Base-by-base conservation (phyloP, 768 basidiomycete species). In the Lactarius akahatsu region DNA sequence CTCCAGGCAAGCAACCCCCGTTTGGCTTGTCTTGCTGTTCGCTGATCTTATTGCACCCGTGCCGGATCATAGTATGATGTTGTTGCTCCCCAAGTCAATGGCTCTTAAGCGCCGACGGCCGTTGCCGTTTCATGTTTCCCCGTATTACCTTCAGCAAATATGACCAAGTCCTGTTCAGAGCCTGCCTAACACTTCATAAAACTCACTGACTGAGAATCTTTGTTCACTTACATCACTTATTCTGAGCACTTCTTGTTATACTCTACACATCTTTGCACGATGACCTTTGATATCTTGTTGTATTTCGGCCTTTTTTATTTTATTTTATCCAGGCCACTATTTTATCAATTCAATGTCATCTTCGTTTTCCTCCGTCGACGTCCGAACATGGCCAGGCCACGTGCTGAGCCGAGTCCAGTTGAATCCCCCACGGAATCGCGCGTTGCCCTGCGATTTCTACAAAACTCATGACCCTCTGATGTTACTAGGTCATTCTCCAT, bases 1-100 rank as follows among this genome's bases (percentile, higher is more conserved):
- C 72, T 91, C 41, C 78, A 86, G 78, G 84, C 85, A 73, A 62
- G 79, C 71, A 28, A 11, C 4, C 10, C 36, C 4, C 16, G 18
- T 40, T n/a, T 6, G 45, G 5, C 11, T 3, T 45, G n/a, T 36
- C 10, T 45, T 32, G 5, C 47, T 23, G 8, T 57, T 47, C 6
- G 15, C 57, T 66, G 18, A 66, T 28, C 7, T 11, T 20, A 28
- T 52, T 57, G 11, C 32, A 32, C 47, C 47, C 23, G 18, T 36
- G 11, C 36, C 18, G 7, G 13, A 23, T 58, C 30, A 63, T 47
- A 67, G 66, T 67, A 55, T 40, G 28, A 67, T 30, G 52, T 28
- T 41, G 1, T 45, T 11, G 56, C 16, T 23, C 32, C 45, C 8
- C 30, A 4, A n/a, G 55, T 50, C 47, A 50, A 50, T 3, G 45